phyloP scores from a whole-genome alignment of 164 flowering plant genomes.

The Dillenia turbinata region DNA sequence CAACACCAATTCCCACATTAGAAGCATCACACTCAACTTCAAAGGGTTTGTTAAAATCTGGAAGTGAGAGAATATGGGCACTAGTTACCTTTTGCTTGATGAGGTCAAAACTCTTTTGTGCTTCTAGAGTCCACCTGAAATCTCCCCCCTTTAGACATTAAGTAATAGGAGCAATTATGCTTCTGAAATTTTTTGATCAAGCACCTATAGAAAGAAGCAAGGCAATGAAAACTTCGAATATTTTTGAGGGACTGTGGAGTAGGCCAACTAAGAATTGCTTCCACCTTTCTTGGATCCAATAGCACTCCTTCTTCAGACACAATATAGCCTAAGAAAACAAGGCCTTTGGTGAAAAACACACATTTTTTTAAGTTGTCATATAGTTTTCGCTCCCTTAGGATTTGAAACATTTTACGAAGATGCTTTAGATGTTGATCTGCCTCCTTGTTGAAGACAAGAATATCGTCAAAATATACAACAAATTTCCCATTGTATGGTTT shows the following conservation, averaged over 20 bases:
- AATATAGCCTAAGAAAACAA: constrained; percentile 18
- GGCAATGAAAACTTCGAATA: constrained; percentile 20
- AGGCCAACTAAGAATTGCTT: constrained; percentile 16
- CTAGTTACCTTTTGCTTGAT: neutral
- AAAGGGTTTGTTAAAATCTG: constrained; percentile 11
- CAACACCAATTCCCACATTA: constrained; percentile 11
- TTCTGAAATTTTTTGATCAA: constrained; percentile 19
- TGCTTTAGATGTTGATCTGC: no score
- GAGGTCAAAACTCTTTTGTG: constrained; percentile 1
- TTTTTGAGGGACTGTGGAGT: neutral
- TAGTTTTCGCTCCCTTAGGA: no score
- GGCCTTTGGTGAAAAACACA: no score
- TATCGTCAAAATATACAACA: no score
- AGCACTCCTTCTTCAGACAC: constrained; percentile 6
- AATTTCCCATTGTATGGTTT: neutral
- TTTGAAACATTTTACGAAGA: no score
- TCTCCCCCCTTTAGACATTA: constrained; percentile 8
- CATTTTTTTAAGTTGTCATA: no score
- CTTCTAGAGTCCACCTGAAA: constrained; percentile 9
- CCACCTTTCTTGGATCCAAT: constrained; percentile 15
- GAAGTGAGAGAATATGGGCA: constrained; percentile 7
- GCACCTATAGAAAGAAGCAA: constrained; percentile 19
- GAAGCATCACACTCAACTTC: constrained; percentile 22
- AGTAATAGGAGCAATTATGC: constrained; percentile 11
- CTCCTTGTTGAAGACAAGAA: no score